Conservation (phyloP, 345 rosid genomes). For the Chamaenerion angustifolium region DNA sequence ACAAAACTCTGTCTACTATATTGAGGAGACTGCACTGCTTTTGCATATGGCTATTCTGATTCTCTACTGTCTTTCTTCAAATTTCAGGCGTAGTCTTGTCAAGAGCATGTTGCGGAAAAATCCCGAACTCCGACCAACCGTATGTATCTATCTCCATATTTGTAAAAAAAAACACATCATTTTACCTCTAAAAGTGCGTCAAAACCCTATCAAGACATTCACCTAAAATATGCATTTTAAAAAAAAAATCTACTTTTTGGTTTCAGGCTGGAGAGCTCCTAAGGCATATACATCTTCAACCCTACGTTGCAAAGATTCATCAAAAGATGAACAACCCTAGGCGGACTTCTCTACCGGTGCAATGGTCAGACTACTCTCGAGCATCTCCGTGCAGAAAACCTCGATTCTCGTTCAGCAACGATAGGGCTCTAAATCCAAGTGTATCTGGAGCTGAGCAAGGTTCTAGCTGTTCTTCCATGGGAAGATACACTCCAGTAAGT, state of each 20-base stretch:
- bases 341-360: slow-evolving; percentile 37
- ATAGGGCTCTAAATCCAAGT: slow-evolving; percentile 74
- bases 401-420: slow-evolving; percentile 39
- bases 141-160: slow-evolving; percentile 26
- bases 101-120: slow-evolving; percentile 98
- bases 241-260: too few relatives aligned
- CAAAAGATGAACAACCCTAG: slow-evolving; percentile 64
- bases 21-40: too few relatives aligned
- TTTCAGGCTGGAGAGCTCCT: slow-evolving; percentile 88
- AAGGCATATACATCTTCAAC: slow-evolving; percentile 63
- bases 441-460: slow-evolving; percentile 68
- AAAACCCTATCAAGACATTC: too few relatives aligned
- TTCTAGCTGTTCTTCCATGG: slow-evolving; percentile 26
- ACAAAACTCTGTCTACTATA: too few relatives aligned
- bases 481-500: slow-evolving; percentile 15
- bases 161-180: neutral
- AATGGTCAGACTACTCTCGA: slow-evolving; percentile 39
- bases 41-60: too few relatives aligned
- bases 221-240: too few relatives aligned
- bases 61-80: slow-evolving; percentile 5
- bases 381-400: slow-evolving; percentile 27
- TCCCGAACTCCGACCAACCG: slow-evolving; percentile 94
- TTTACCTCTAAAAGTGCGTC: too few relatives aligned
- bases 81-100: slow-evolving; percentile 80
- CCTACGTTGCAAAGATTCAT: slow-evolving; percentile 61